Base-by-base conservation (phyloP, 495 filamentous ascomycete genomes). In the Coniosporium apollinis region DNA sequence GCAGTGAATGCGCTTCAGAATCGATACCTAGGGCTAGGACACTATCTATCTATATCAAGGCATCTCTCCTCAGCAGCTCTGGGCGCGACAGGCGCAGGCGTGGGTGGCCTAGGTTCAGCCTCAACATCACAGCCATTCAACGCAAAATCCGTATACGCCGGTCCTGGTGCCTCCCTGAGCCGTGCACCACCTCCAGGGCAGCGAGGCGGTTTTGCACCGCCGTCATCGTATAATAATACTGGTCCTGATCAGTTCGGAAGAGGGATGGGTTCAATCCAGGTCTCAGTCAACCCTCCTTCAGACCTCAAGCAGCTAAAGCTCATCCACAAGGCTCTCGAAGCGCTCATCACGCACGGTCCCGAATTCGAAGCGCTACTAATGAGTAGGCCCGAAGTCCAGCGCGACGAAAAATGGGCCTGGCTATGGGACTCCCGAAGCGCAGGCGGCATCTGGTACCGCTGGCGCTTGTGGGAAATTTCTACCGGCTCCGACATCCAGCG, bases 361-460 rank as follows among this genome's bases (percentile, higher is more conserved):
- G 82, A 91, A 51, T 92, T 94, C 37, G 89, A 99, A 49, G 86
- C 86, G 3, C 64, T 92, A 1, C 69, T 99, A 2, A 94, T 96
- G 89, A 77, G 70, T 22, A 65, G 76, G 13, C 74, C 72, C 0
- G 72, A 79, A 24, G 79, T 94, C 2, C 81, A 87, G 43, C 63
- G 57, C 17, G 79, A 93, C 24, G 79, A 87, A 45, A 85, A 76
- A 49, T 99, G 85, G 75, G 79, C 83, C 0, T 99, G 83, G 80
- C 55, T 99, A 3, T 99, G 79, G 77, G 80, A 99, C 55, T 64
- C 87, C 19, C 66, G 82, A 32, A 83, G 80, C 45, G 56, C 72
- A 33, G 82, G 76, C 4, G 86, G 82, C 2, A 67, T 92, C 3
- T 94, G 82, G 62, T 94, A 94, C 55, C 72, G 86, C 11, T 94